Conservation (phyloP, 805 yeast genomes). For the Ogataea neopini region DNA sequence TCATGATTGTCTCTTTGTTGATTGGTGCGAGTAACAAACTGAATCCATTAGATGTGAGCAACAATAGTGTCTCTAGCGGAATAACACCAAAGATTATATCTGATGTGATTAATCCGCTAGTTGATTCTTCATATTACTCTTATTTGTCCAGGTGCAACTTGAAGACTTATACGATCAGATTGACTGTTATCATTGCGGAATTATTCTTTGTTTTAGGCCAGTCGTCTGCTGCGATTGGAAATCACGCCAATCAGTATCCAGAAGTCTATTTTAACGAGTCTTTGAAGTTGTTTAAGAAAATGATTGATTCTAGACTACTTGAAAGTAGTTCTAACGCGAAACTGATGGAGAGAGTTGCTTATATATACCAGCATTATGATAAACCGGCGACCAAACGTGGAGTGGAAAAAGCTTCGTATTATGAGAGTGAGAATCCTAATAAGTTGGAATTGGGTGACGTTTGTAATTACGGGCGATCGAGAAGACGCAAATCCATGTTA, state of each 20-base stretch:
- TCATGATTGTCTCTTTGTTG: conserved; percentile 73
- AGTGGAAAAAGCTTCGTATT: conserved; percentile 21
- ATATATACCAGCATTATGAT: conserved; percentile 30
- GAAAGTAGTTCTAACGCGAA: conserved; percentile 45
- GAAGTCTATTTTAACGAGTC: conserved; percentile 48
- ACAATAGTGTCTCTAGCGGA: conserved; percentile 31
- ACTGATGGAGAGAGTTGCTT: conserved; percentile 40
- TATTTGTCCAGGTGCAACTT: conserved; percentile 70
- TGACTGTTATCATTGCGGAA: conserved; percentile 68
- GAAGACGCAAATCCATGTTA: conserved; percentile 71
- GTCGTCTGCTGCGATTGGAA: conserved; percentile 29
- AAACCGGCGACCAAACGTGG: conserved; percentile 13
- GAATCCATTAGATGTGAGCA: conserved; percentile 40
- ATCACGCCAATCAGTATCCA: conserved; percentile 9
- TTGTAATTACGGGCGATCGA: conserved; percentile 52
- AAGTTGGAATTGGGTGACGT: conserved; percentile 38
- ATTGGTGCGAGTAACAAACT: conserved; percentile 54
- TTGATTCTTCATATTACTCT: conserved; percentile 75
- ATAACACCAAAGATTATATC: conserved; percentile 47
- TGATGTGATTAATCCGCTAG: conserved; percentile 56
- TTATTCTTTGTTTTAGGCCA: conserved; percentile 49
- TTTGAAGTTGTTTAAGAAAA: conserved; percentile 45
- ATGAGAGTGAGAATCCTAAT: conserved; percentile 38
- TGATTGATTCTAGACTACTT: conserved; percentile 45
- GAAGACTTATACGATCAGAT: conserved; percentile 68